Evolutionary conservation across 352 stramenopile genomes (phyloP).

Genomic region (Globisporangium cederbergense): DNA sequence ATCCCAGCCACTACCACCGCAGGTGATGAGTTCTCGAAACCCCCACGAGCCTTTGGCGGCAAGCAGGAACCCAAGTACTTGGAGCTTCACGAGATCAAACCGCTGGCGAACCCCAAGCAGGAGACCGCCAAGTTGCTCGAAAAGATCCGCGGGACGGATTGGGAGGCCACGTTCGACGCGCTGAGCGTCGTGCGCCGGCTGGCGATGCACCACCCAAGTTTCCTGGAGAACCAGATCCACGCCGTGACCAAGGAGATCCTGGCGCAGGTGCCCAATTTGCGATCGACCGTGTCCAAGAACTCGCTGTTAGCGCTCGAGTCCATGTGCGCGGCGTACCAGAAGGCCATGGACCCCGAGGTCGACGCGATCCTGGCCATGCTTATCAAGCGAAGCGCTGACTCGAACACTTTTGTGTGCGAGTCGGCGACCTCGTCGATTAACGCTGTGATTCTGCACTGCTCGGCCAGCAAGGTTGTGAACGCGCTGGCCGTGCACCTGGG

Average conservation of each 20-base stretch:
- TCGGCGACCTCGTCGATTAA: slow-evolving; percentile 43
- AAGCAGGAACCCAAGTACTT: slow-evolving; percentile 73
- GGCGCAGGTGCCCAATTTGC: slow-evolving; percentile 62
- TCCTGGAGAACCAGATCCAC: slow-evolving; percentile 50
- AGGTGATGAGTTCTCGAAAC: background rate
- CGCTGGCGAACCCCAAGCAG: slow-evolving; percentile 56
- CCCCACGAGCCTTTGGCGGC: slow-evolving; percentile 17
- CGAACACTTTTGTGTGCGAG: slow-evolving; percentile 75
- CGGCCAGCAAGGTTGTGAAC: slow-evolving; percentile 36
- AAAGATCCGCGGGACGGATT: slow-evolving; percentile 42
- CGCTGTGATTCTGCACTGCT: slow-evolving; percentile 56
- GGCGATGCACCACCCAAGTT: slow-evolving; percentile 38
- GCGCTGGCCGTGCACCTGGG: slow-evolving; percentile 37
- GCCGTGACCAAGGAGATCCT: slow-evolving; percentile 44
- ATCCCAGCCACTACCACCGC: no score
- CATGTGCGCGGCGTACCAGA: slow-evolving; percentile 40
- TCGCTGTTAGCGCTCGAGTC: slow-evolving; percentile 67
- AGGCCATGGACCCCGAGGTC: slow-evolving; percentile 54
- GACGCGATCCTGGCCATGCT: slow-evolving; percentile 57
- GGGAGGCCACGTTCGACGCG: slow-evolving; percentile 63
- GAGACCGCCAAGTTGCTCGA: slow-evolving; percentile 34
- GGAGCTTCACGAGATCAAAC: slow-evolving; percentile 51
- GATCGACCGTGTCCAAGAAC: slow-evolving; percentile 75
- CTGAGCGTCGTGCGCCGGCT: slow-evolving; percentile 58
- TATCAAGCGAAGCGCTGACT: slow-evolving; percentile 63